Base-by-base conservation (phyloP, 2,329 filamentous ascomycete species). In the Diaporthe ilicicola region DNA sequence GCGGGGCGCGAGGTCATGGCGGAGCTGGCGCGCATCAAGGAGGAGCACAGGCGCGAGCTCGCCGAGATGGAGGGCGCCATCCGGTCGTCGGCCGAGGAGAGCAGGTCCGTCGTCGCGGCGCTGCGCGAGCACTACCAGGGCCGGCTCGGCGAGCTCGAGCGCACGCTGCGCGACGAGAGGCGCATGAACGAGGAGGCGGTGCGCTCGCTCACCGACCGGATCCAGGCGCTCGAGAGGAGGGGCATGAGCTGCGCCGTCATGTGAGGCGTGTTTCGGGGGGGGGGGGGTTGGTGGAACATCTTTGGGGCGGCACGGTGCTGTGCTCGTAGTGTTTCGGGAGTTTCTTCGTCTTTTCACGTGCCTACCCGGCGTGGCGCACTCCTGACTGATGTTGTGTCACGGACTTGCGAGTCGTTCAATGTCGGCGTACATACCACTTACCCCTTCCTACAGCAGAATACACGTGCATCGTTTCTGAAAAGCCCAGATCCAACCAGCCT, bases 11-110 rank as follows among this genome's bases (percentile, higher is more conserved):
- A 88, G 67, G 88, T 87, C 0, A 87, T 88, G 71, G 84, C 87
- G 39, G 88, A 90, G 74, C 77, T 92, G 70, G 85, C 86, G 75
- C 82, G 81, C 54, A 84, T 89, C 73, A 78, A 91, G 69, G 86
- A 85, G 69, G 87, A 88, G 73, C 85, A 87, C 22, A 82, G 91
- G 73, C 88, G 89, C 50, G 90, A 92, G 76, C 82, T 87, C 27
- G 85, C 82, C 32, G 84, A 87, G 70, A 80, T 92, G 77, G 87
- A 88, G 75, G 88, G 88, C 73, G 70, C 74, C 69, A 73, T 75
- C 37, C 77, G 76, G 2, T 64, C 67, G 65, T 73, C 77, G 61
- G 76, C 75, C 24, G 74, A 74, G 65, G 74, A 78, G 70, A 78
- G 75, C 70, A 72, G 75, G 68, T 46, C 55, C 4, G 73, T 75